phyloP scores from a whole-genome alignment of 305 asterid species.

The Rubia tinctorum region DNA sequence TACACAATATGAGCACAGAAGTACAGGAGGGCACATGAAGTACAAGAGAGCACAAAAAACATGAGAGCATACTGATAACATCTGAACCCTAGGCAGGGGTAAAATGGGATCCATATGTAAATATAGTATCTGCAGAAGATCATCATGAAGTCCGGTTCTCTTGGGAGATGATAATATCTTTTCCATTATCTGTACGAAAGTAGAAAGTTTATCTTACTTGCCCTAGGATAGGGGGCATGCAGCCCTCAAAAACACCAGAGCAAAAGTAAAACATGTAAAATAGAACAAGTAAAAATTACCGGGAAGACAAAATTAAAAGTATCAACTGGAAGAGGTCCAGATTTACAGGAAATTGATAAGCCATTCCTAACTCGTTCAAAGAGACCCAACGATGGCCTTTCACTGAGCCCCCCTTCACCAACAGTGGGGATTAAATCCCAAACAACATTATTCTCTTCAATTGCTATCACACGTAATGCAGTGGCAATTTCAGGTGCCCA shows the following conservation, averaged over 20 bases:
- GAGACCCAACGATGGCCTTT: constrained; percentile 61
- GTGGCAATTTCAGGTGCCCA: constrained; percentile 99
- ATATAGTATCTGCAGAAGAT: constrained; percentile 81
- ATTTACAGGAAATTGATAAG: constrained; percentile 76
- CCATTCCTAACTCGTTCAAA: constrained; percentile 86
- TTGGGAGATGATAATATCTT: constrained; percentile 78
- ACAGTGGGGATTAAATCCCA: constrained; percentile 67
- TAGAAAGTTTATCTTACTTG: constrained; percentile 1
- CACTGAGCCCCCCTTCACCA: constrained; percentile 58
- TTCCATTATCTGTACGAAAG: constrained; percentile 70
- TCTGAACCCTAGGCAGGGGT: constrained; percentile 92
- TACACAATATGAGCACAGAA: constrained; percentile 29
- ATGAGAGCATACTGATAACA: constrained; percentile 70
- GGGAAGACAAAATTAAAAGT: constrained; percentile 93
- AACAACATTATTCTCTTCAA: constrained; percentile 55
- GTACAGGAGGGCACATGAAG: neutral
- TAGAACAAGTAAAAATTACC: constrained; percentile 35
- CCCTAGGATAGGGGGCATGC: neutral
- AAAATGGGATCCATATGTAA: constrained; percentile 93
- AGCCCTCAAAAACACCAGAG: constrained; percentile 6
- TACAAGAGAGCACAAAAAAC: neutral
- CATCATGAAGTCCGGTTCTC: constrained; percentile 93
- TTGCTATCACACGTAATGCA: constrained; percentile 70
- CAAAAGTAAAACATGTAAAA: constrained; percentile 15
- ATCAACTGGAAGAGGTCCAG: constrained; percentile 97